Evolutionary conservation across 768 basidiomycete species (phyloP).

Genomic region (Tulasnella sp.): DNA sequence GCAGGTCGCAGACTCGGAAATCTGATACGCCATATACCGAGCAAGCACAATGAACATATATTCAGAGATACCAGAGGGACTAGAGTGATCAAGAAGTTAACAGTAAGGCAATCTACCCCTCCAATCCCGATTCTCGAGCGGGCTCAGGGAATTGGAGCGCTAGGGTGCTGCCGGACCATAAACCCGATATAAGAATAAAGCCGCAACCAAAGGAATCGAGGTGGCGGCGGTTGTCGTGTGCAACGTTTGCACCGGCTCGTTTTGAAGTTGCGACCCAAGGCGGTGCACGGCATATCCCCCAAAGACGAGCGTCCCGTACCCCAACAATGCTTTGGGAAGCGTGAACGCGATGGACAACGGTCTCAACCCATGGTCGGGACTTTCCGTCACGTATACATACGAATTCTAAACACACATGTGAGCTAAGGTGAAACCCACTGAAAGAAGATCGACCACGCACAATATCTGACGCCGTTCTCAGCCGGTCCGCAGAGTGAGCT

Average conservation of each 20-base stretch:
- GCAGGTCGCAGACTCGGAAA: too few relatives aligned
- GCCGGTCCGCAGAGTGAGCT: background rate
- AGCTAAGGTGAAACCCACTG: background rate
- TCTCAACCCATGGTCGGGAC: background rate
- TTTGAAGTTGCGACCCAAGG: background rate
- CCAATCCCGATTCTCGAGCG: too few relatives aligned
- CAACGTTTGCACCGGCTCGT: background rate
- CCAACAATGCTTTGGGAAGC: background rate
- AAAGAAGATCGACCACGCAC: background rate
- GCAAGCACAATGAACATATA: too few relatives aligned
- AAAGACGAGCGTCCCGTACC: background rate
- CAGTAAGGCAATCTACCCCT: too few relatives aligned
- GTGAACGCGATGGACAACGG: slow-evolving; percentile 3
- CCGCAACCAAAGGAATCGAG: background rate
- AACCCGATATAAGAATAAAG: background rate
- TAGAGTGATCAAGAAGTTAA: too few relatives aligned
- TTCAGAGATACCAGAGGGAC: too few relatives aligned
- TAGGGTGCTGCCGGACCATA: background rate
- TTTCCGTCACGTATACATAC: background rate
- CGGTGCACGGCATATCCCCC: background rate
- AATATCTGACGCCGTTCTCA: background rate
- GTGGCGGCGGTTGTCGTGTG: background rate
- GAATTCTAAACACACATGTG: background rate
- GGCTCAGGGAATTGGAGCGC: background rate
- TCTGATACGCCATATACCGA: too few relatives aligned